A percentile compares a stretch with the other conserved stretches of the same genome.
These are phyloP conservation scores for Mrakia frigida DNA, from an alignment of 768 basidiomycete species.

Conservation along the genomic window DNA sequence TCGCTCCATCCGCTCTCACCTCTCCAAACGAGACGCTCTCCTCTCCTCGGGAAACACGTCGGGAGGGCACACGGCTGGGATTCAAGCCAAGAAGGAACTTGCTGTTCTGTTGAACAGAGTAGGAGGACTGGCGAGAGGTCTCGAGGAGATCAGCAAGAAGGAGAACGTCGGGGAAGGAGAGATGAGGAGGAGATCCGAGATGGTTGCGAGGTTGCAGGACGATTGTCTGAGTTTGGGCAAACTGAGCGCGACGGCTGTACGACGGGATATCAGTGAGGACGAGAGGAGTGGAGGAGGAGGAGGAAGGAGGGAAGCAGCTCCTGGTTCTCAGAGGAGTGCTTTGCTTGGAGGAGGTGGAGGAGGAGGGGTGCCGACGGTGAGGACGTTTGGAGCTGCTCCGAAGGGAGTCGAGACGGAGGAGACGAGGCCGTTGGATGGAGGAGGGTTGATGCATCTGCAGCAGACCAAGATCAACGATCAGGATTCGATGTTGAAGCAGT, in stretches of 20 bases:
- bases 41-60: slow-evolving; percentile 18
- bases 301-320: slow-evolving; percentile 34
- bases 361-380: slow-evolving; percentile 37
- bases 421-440: slow-evolving; percentile 81
- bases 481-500: slow-evolving; percentile 69
- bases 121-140: slow-evolving; percentile 59
- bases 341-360: slow-evolving; percentile 50
- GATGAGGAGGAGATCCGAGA: slow-evolving; percentile 76
- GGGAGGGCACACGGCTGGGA: slow-evolving; percentile 59
- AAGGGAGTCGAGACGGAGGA: slow-evolving; percentile 67
- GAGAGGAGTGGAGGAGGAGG: neutral
- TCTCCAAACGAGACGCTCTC: slow-evolving; percentile 75
- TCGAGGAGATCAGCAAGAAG: slow-evolving; percentile 48
- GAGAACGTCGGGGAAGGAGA: slow-evolving; percentile 86
- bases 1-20: slow-evolving; percentile 74
- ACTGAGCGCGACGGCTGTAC: slow-evolving; percentile 33
- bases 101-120: slow-evolving; percentile 51
- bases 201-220: slow-evolving; percentile 80
- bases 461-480: slow-evolving; percentile 74
- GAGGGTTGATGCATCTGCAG: slow-evolving; percentile 73
- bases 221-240: slow-evolving; percentile 48
- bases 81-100: slow-evolving; percentile 41
- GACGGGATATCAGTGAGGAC: slow-evolving; percentile 46
- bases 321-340: slow-evolving; percentile 59
- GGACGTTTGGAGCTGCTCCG: slow-evolving; percentile 69